These are phyloP conservation scores for Candida alai DNA, from an alignment of 805 yeast genomes.

Conservation along the genomic window DNA sequence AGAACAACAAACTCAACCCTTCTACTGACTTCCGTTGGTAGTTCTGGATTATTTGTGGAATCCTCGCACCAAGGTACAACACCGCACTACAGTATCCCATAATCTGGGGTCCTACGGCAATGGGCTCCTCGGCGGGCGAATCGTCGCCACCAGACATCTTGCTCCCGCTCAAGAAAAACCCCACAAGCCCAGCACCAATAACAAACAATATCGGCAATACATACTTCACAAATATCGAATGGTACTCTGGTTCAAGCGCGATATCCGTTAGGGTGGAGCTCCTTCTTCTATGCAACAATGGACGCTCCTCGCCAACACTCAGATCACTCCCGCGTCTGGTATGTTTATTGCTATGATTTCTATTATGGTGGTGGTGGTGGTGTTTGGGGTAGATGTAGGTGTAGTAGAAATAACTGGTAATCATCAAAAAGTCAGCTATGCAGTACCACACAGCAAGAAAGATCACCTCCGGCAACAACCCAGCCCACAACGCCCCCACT, in stretches of 20 bases:
- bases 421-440: conserved; percentile 59
- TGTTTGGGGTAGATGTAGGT: conserved; percentile 40
- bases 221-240: conserved; percentile 46
- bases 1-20: conserved; percentile 82
- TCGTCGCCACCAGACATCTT: conserved; percentile 18
- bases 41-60: conserved; percentile 84
- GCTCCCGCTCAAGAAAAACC: conserved; percentile 49
- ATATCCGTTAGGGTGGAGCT: conserved; percentile 51
- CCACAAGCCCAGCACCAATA: conserved; percentile 56
- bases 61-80: conserved; percentile 67
- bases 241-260: conserved; percentile 45
- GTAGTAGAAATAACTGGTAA: conserved; percentile 58
- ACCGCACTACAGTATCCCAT: conserved; percentile 69
- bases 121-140: conserved; percentile 22
- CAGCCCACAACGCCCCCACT: conserved; percentile 67
- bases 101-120: conserved; percentile 55
- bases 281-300: conserved; percentile 34
- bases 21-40: conserved; percentile 71
- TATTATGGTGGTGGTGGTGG: conserved; percentile 18
- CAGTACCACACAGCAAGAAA: conserved; percentile 75
- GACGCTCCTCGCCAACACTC: conserved; percentile 5
- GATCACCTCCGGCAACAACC: conserved; percentile 63
- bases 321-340: conserved; percentile 1
- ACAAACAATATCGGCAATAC: conserved; percentile 62
- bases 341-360: conserved; percentile 1